Evolutionary conservation across 2,329 filamentous ascomycete genomes (phyloP).

Genomic region (Fusarium armeniacum): DNA sequence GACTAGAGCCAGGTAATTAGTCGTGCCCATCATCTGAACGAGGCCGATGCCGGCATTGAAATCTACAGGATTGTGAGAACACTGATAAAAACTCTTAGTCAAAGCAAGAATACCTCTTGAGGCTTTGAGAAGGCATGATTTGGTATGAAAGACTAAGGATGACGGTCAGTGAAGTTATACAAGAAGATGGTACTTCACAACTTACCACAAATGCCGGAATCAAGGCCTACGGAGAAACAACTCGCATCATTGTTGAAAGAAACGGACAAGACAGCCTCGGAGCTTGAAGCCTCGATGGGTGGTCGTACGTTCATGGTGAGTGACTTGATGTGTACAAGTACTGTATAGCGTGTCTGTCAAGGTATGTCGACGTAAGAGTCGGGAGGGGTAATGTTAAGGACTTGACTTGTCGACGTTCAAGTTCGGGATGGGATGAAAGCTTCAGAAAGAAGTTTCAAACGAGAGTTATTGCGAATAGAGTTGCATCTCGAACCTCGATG

Average conservation of each 20-base stretch:
- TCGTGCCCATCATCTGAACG: constrained; percentile 87
- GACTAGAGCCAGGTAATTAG: constrained; percentile 90
- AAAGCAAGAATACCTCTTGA: constrained; percentile 58
- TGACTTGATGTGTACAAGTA: constrained; percentile 25
- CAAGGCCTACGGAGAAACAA: constrained; percentile 88
- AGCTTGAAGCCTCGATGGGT: constrained; percentile 81
- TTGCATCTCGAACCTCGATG: constrained; percentile 35
- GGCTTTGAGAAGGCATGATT: constrained; percentile 77
- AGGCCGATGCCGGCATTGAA: constrained; percentile 87
- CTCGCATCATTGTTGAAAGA: constrained; percentile 88
- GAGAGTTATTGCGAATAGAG: constrained; percentile 22
- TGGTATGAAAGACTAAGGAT: constrained; percentile 76
- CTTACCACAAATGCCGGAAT: constrained; percentile 87
- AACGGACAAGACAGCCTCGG: constrained; percentile 82
- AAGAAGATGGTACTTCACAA: constrained; percentile 11
- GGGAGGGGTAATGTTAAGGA: constrained; percentile 37
- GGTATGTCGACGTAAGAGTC: constrained; percentile 12
- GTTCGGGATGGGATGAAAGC: not conserved
- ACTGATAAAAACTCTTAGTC: not conserved
- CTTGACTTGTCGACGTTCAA: constrained; percentile 9
- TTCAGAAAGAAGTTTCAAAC: not conserved
- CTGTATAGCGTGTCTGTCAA: constrained; percentile 14
- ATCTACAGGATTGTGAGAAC: constrained; percentile 60
- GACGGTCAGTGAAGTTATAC: constrained; percentile 30
- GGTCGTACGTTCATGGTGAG: constrained; percentile 86